These are phyloP conservation scores for Kazachstania martiniae DNA, from an alignment of 805 yeast species.

Conservation along the genomic window DNA sequence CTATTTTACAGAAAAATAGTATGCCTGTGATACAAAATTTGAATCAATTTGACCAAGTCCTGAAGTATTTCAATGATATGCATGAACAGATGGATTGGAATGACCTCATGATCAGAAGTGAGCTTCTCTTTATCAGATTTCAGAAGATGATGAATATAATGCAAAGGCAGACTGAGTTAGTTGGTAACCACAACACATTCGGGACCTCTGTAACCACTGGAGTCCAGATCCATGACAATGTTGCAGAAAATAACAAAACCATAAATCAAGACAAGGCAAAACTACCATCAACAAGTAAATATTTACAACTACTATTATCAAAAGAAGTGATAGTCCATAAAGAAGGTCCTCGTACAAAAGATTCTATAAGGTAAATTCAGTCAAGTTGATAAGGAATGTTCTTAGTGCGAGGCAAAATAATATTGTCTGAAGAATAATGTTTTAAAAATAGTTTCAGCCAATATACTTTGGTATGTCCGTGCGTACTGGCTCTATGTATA, in stretches of 20 bases:
- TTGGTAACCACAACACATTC: not conserved
- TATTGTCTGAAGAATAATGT: no score
- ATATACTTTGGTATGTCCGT: no score
- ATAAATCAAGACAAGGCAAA: no score
- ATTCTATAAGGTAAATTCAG: constrained; percentile 15
- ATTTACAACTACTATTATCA: constrained; percentile 50
- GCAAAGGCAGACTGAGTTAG: constrained; percentile 39
- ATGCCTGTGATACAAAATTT: constrained; percentile 65
- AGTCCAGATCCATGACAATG: not conserved
- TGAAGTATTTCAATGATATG: constrained; percentile 86
- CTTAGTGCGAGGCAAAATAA: not conserved
- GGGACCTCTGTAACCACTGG: constrained; percentile 1
- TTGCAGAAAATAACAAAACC: not conserved
- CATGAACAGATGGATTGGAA: constrained; percentile 65
- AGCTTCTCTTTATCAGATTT: constrained; percentile 70
- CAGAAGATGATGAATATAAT: constrained; percentile 69
- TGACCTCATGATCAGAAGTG: constrained; percentile 74
- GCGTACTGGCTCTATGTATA: no score
- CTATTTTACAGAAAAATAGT: constrained; percentile 81
- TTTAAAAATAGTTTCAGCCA: no score
- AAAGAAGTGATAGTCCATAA: constrained; percentile 52
- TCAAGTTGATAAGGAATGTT: not conserved
- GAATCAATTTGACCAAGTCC: constrained; percentile 76
- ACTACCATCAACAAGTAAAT: constrained; percentile 12
- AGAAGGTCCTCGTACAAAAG: constrained; percentile 32